These are phyloP conservation scores for Parietaria judaica DNA, from an alignment of 306 rosid species.

Conservation along the genomic window DNA sequence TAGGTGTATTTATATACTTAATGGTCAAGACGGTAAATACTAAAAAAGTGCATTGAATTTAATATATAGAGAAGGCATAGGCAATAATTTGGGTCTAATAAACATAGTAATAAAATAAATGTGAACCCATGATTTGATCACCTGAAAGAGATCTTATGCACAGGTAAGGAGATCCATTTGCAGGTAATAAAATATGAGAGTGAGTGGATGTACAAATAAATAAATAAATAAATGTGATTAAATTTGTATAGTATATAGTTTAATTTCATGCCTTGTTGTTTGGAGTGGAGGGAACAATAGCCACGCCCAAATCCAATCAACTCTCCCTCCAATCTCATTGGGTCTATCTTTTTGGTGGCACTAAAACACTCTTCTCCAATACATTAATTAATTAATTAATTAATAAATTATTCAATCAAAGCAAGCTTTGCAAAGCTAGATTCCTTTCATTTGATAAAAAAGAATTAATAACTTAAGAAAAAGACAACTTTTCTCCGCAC, in stretches of 20 bases:
- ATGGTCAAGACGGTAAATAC: no score
- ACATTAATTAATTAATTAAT: constrained; percentile 10
- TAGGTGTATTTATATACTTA: no score
- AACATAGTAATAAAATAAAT: constrained; percentile 8
- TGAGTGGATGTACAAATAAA: neutral
- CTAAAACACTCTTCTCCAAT: constrained; percentile 30
- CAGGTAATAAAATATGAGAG: constrained; percentile 20
- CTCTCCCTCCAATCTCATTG: constrained; percentile 43
- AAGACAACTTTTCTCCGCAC: constrained; percentile 35
- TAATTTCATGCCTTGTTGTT: constrained; percentile 57
- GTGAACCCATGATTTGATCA: constrained; percentile 58
- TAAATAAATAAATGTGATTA: neutral
- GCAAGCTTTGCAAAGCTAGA: constrained; percentile 29
- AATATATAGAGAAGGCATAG: no score
- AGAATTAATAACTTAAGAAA: constrained; percentile 6
- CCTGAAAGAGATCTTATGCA: constrained; percentile 61
- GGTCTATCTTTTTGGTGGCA: constrained; percentile 63
- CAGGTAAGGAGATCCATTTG: constrained; percentile 58
- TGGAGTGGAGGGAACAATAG: constrained; percentile 91
- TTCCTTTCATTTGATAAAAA: constrained; percentile 9
- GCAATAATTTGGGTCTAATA: neutral
- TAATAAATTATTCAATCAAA: neutral
- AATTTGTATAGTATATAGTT: constrained; percentile 3
- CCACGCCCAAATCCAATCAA: constrained; percentile 50
- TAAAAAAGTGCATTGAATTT: no score